A percentile compares a stretch with the other conserved stretches of the same genome.
Conservation (phyloP, 2,329 filamentous ascomycete genomes). For the Lecanoromycetidae sp. region DNA sequence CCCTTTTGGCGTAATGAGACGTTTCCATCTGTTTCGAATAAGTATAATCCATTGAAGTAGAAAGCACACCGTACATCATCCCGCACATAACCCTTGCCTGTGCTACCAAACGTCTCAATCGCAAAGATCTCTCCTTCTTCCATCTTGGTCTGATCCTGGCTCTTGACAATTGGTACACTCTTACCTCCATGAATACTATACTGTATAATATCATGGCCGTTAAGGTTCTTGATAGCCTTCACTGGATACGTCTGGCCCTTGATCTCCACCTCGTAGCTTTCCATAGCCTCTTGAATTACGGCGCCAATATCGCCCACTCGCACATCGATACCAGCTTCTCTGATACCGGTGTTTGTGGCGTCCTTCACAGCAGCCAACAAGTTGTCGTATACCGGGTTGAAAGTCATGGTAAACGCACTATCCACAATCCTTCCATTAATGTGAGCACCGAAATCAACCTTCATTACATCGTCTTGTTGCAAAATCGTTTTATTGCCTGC, state of each 20-base stretch:
- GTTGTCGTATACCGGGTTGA: constrained; percentile 57
- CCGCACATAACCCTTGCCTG: constrained; percentile 73
- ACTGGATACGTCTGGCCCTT: constrained; percentile 18
- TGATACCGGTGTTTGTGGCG: constrained; percentile 63
- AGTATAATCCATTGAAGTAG: constrained; percentile 12
- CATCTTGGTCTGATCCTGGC: constrained; percentile 83
- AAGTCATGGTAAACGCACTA: constrained; percentile 57
- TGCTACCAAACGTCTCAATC: constrained; percentile 92
- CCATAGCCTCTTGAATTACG: constrained; percentile 81
- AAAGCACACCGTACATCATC: constrained; percentile 54
- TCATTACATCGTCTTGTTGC: constrained; percentile 57
- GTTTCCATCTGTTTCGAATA: constrained; percentile 49
- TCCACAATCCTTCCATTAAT: constrained; percentile 61
- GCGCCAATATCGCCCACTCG: constrained; percentile 76
- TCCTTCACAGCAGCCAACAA: constrained; percentile 55
- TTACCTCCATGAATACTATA: constrained; percentile 89
- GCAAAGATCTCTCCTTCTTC: constrained; percentile 93
- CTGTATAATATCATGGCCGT: constrained; percentile 78
- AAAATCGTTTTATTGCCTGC: constrained; percentile 67
- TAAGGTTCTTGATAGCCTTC: constrained; percentile 79
- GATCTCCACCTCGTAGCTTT: constrained; percentile 80
- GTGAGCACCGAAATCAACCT: constrained; percentile 61
- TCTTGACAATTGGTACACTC: constrained; percentile 88
- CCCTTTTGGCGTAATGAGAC: constrained; percentile 72
- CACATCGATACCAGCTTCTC: constrained; percentile 81